phyloP scores from a whole-genome alignment of 306 rosid genomes.

The Cicer cuneatum region DNA sequence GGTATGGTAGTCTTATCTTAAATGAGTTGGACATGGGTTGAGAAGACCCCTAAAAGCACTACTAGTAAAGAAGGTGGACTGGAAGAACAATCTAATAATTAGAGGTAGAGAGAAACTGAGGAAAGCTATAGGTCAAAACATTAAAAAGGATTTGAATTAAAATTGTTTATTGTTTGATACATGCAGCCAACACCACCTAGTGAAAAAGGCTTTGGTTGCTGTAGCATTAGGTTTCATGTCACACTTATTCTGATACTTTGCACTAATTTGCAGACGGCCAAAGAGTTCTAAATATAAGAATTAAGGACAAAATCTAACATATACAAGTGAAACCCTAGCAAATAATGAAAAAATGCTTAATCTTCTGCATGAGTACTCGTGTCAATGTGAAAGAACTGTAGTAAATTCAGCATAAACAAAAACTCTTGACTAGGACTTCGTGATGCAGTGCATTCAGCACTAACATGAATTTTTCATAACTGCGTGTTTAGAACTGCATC shows the following conservation, averaged over 20 bases:
- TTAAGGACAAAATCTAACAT: not conserved
- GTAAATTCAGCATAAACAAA: constrained; percentile 5
- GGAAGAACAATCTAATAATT: not conserved
- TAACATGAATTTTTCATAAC: not conserved
- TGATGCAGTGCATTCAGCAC: not conserved
- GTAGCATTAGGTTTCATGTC: not conserved
- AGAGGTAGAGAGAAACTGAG: not conserved
- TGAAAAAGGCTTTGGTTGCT: not conserved
- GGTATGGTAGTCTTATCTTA: not conserved
- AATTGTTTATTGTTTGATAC: not conserved
- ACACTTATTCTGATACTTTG: not conserved
- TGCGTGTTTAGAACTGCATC: not conserved
- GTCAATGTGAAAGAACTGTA: not conserved
- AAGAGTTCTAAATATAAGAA: not conserved
- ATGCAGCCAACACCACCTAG: not conserved
- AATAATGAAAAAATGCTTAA: not conserved
- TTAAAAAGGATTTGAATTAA: not conserved
- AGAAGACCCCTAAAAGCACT: not conserved
- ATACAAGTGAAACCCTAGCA: not conserved
- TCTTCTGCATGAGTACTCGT: not conserved
- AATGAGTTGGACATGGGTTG: not conserved
- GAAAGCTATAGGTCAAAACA: not conserved
- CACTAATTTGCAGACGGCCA: not conserved
- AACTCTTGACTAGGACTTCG: not conserved
- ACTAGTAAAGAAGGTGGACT: not conserved